Evolutionary conservation across 208 protist genomes (phyloP).

Genomic region (Trypanosoma cruzi): DNA sequence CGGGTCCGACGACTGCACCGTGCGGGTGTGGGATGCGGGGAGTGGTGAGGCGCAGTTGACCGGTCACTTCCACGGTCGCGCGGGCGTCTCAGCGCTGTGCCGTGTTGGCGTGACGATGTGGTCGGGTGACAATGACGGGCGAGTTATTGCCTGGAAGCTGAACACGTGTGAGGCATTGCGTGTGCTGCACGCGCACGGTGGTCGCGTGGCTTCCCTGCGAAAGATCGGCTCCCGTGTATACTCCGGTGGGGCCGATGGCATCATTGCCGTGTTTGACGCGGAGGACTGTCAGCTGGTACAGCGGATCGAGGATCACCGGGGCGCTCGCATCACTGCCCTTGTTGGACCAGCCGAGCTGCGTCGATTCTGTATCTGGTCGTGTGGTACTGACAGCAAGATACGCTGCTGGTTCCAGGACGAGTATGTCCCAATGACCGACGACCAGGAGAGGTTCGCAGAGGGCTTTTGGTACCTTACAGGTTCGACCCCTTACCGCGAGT

Average conservation of each 20-base stretch:
- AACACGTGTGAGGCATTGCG: too few species aligned
- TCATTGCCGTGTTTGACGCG: constrained; percentile 64
- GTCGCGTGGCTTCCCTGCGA: too few species aligned
- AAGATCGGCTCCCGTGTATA: too few species aligned
- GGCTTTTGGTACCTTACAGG: constrained; percentile 69
- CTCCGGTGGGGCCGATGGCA: constrained; percentile 71
- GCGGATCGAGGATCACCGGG: constrained; percentile 52
- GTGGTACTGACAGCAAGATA: constrained; percentile 56
- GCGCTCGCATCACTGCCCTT: constrained; percentile 53
- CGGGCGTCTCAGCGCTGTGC: too few species aligned
- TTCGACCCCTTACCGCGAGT: constrained; percentile 83
- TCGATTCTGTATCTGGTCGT: constrained; percentile 86
- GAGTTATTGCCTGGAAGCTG: too few species aligned
- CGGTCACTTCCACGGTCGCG: too few species aligned
- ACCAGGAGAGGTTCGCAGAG: constrained; percentile 71
- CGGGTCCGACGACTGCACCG: too few species aligned
- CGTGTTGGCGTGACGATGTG: too few species aligned
- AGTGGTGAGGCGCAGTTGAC: too few species aligned
- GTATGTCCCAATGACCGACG: constrained; percentile 52
- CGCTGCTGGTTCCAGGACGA: constrained; percentile 92
- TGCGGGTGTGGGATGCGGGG: too few species aligned
- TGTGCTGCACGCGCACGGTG: too few species aligned
- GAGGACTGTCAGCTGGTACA: constrained; percentile 51
- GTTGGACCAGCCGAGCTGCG: constrained; percentile 58
- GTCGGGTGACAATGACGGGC: too few species aligned